phyloP scores from a whole-genome alignment of 2,329 filamentous ascomycete genomes.

The Cytospora leucostoma region DNA sequence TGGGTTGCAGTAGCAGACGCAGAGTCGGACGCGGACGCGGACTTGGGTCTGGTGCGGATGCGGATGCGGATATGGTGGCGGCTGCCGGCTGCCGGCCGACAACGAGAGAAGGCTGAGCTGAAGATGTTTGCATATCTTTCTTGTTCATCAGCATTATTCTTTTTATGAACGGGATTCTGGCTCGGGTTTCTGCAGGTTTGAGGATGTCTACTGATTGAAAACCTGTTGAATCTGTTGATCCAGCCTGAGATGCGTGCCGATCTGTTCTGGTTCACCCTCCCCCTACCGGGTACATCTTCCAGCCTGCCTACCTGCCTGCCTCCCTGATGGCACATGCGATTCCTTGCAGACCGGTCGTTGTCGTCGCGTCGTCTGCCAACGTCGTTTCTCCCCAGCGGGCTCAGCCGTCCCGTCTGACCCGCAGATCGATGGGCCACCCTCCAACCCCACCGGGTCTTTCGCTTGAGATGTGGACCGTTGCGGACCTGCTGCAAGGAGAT shows the following conservation, averaged over 20 bases:
- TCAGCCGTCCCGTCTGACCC: conserved; percentile 1
- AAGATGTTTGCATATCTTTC: not conserved
- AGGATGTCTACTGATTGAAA: too few relatives aligned
- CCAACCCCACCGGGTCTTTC: not conserved
- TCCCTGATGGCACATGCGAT: not conserved
- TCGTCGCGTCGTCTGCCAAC: not conserved
- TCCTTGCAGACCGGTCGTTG: not conserved
- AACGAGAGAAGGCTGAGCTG: not conserved
- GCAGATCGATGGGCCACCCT: not conserved
- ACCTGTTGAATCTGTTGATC: too few relatives aligned
- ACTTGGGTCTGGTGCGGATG: not conserved
- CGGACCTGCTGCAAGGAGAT: not conserved
- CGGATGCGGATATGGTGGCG: too few relatives aligned
- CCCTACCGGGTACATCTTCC: not conserved
- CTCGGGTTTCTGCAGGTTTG: too few relatives aligned
- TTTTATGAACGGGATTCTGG: too few relatives aligned
- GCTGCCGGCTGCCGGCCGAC: not conserved
- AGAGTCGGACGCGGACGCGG: not conserved
- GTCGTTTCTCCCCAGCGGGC: not conserved
- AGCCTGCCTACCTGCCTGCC: too few relatives aligned
- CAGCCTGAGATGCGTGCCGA: not conserved
- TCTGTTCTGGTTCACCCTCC: not conserved
- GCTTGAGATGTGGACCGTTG: not conserved
- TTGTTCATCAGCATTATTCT: too few relatives aligned
- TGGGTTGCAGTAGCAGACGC: not conserved